These are phyloP conservation scores for Candida multigemmis DNA, from an alignment of 805 yeast genomes.

Conservation along the genomic window DNA sequence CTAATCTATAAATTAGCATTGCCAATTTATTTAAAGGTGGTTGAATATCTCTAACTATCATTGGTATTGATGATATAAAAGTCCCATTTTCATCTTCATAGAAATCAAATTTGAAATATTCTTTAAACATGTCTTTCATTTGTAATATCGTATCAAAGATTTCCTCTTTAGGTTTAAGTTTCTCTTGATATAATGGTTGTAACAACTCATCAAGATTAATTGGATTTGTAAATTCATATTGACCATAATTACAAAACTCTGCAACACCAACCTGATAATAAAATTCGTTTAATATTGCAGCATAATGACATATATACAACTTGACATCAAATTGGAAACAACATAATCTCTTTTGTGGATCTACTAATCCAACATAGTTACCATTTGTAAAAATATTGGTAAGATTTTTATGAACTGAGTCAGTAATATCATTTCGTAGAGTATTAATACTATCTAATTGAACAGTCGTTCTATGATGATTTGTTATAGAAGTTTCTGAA, in stretches of 20 bases:
- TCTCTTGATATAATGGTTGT: conserved; percentile 20
- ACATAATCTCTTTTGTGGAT: conserved; percentile 55
- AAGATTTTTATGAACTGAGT: conserved; percentile 38
- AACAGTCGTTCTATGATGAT: conserved; percentile 21
- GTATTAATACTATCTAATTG: conserved; percentile 50
- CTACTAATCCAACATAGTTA: conserved; percentile 78
- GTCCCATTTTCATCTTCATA: conserved; percentile 22
- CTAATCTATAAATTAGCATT: conserved; percentile 54
- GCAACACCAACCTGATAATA: conserved; percentile 76
- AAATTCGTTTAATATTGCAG: conserved; percentile 52
- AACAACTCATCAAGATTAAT: conserved; percentile 23
- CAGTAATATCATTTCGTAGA: conserved; percentile 44
- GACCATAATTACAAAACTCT: conserved; percentile 79
- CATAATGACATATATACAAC: conserved; percentile 74
- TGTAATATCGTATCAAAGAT: conserved; percentile 12
- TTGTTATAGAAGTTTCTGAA: conserved; percentile 1
- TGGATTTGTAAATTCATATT: conserved; percentile 13
- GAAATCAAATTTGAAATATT: conserved; percentile 60
- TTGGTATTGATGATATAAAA: conserved; percentile 48
- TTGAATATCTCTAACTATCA: conserved; percentile 51
- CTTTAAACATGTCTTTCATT: conserved; percentile 73
- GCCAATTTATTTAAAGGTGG: conserved; percentile 64
- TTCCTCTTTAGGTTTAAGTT: conserved; percentile 6
- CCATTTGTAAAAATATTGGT: conserved; percentile 63
- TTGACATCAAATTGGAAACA: conserved; percentile 82